Evolutionary conservation across 139 green algal genomes (phyloP), one percentile per base, ranked within the genome.

Genomic region (Chlorokybus atmophyticus): DNA sequence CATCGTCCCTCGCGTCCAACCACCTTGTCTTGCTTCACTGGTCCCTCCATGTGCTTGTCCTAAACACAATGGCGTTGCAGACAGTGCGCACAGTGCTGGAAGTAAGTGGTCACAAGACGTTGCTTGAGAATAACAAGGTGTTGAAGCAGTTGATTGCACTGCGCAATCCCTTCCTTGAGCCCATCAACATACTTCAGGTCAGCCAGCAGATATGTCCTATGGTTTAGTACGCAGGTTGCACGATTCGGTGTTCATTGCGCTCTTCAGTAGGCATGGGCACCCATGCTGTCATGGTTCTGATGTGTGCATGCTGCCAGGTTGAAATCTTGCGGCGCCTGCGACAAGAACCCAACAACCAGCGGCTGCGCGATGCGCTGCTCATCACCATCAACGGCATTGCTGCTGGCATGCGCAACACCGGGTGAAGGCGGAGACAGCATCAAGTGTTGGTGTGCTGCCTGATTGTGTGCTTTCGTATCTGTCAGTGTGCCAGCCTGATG

Each of bases 321-420:
- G 62, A 71, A n/a, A 63, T 71, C 23, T 35, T 71, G 19, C 23
- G n/a, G 21, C 57, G 62, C 2, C 58, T 71, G 47, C 55, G 61
- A 2, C 25, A 55, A 19, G 57, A 71, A 4, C n/a, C 67, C 7
- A 56, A 66, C 49, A 49, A 62, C 35, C 21, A 4, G 3, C 21
- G 30, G 23, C 44, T 79, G 52, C 32, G 54, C 25, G 72, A 79
- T 35, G 55, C 68, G 31, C 30, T 77, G 23, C 60, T 93, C 31
- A 76, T 97, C 50, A 89, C 79, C 44, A 94, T 96, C 67, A 95
- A 94, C 70, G 88, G 90, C 42, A 92, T 98, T 29, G 84, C 90
- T 3, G 82, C 88, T 17, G 90, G 88, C 57, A 94, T 97, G 90
- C 75, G 88, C 26, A 98, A 96, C 78, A 98, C 90, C 4, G 90